phyloP scores from a whole-genome alignment of 495 filamentous ascomycete species.

The Cairneyella variabilis region DNA sequence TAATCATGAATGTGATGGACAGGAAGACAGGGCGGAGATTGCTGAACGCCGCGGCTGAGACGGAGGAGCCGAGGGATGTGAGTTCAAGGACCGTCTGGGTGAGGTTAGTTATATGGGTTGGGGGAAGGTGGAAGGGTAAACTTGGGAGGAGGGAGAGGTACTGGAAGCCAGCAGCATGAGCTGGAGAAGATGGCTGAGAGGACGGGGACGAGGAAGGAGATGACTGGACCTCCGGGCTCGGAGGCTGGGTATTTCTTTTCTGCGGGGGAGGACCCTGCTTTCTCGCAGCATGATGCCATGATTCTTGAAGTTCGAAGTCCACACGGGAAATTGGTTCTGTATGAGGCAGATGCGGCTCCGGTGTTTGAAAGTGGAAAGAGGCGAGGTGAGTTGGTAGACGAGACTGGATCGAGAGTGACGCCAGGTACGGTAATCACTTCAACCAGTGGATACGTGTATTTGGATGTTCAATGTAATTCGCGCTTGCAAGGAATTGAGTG shows the following conservation, averaged over 20 bases:
- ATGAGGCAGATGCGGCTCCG: background rate
- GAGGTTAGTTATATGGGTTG: background rate
- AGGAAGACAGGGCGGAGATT: background rate
- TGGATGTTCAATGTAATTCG: too few relatives aligned
- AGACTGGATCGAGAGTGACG: too few relatives aligned
- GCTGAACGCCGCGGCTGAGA: background rate
- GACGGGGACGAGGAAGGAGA: background rate
- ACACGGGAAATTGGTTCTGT: background rate
- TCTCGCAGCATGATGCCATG: conserved; percentile 5
- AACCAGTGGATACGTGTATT: too few relatives aligned
- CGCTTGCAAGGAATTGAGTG: too few relatives aligned
- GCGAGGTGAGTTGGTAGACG: too few relatives aligned
- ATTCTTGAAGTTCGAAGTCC: background rate
- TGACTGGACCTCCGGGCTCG: background rate
- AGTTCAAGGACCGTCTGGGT: background rate
- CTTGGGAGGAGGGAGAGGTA: too few relatives aligned
- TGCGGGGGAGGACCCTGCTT: background rate
- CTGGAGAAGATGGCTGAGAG: background rate
- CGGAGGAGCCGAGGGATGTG: background rate
- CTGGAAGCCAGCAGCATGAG: conserved; percentile 2
- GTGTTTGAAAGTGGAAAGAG: background rate
- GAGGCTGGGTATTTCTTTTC: background rate
- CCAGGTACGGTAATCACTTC: too few relatives aligned
- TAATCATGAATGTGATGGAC: background rate
- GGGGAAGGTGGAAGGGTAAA: background rate